Conservation (phyloP, 176 grass and related monocot genomes). For the Carex cristatella region DNA sequence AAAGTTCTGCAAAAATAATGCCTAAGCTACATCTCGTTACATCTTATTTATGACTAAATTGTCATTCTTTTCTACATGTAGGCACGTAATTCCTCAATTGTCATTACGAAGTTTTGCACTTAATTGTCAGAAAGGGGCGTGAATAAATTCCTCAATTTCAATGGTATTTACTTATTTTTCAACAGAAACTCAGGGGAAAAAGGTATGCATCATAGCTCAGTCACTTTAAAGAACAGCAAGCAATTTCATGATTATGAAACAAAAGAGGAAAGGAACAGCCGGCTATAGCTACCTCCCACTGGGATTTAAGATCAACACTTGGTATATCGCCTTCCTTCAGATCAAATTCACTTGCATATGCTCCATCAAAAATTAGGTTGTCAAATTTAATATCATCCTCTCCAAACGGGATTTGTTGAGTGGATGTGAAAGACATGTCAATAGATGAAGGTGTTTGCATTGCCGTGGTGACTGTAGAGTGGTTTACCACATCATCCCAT, state of each 20-base stretch:
- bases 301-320: conserved; percentile 33
- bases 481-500: conserved; percentile 42
- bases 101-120: not conserved
- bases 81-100: not conserved
- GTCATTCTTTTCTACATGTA: not conserved
- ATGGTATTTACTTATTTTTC: not conserved
- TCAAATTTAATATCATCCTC: conserved; percentile 45
- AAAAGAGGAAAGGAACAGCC: not conserved
- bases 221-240: not conserved
- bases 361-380: conserved; percentile 49
- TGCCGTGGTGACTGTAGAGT: conserved; percentile 17
- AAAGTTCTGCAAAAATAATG: not conserved
- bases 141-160: not conserved
- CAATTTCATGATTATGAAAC: not conserved
- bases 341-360: conserved; percentile 40
- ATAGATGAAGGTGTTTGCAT: conserved; percentile 26
- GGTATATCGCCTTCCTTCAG: conserved; percentile 34
- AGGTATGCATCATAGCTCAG: not conserved
- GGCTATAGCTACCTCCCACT: conserved; percentile 50
- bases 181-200: not conserved
- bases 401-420: conserved; percentile 29
- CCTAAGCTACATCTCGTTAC: not conserved
- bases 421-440: conserved; percentile 28
- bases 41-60: not conserved
- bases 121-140: not conserved